Base-by-base conservation (phyloP, 768 basidiomycete genomes). In the Clavaria fumosa region DNA sequence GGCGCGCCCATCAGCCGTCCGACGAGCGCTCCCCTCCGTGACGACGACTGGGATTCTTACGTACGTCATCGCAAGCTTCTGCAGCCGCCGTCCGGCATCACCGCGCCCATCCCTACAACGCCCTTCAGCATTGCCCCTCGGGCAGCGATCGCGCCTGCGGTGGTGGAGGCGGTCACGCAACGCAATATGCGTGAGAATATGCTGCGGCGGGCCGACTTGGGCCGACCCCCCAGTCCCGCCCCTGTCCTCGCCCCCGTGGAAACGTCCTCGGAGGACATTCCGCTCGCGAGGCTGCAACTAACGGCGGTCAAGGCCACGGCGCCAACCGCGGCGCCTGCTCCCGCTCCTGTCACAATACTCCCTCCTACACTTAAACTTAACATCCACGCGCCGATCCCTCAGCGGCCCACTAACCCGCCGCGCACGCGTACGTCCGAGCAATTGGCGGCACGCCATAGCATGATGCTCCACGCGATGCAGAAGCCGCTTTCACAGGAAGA, bases 21-120 rank as follows among this genome's bases (percentile, higher is more conserved):
- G 11, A 77, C 72, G 0, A 83, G 79, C 47, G 76, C 65, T 4
- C 80, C 81, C n/a, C 56, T 81, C 27, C 70, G 68, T 34, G 74
- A 81, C 30, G 66, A 71, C n/a, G 77, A 82, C 45, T 95, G 89
- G 89, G 81, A 91, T 44, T 58, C 69, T 31, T 93, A 95, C 53
- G 68, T 89, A 34, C 75, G 74, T 31, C 84, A 91, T 35, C 72
- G 89, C 39, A 85, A 80, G 51, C 64, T 95, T 11, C 57, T 90
- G 43, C 81, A 84, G 48, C 85, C 86, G 30, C 84, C 85, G 7
- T 68, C 76, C 14, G 83, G 85, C 5, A 68, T 84, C 31, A 72
- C 83, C 11, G 65, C 75, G n/a, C 83, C 85, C 1, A 86, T 89
- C 48, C 58, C 65, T 4, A 73, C 78, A n/a, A 69, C 70, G 5